These are phyloP conservation scores for Pythium chondricola DNA, from an alignment of 352 stramenopile genomes.

Conservation along the genomic window DNA sequence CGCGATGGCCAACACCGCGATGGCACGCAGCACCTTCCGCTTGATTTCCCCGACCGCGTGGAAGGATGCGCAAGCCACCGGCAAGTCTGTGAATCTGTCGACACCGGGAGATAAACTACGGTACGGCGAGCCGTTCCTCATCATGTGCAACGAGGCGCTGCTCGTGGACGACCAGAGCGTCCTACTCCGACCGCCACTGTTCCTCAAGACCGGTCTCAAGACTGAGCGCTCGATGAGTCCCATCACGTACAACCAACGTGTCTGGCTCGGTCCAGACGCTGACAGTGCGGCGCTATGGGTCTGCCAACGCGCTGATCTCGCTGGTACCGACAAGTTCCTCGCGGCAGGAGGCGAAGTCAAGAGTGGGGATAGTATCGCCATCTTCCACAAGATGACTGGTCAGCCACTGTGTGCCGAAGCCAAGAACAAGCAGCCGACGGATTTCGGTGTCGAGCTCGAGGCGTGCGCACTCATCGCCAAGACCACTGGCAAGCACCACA, in stretches of 20 bases:
- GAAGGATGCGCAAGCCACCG: conserved; percentile 29
- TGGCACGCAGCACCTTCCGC: conserved; percentile 65
- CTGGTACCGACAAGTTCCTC: conserved; percentile 64
- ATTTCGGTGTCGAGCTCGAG: conserved; percentile 81
- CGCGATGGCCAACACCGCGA: conserved; percentile 16
- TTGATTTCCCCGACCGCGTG: conserved; percentile 42
- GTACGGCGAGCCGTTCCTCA: conserved; percentile 78
- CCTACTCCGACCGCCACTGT: conserved; percentile 61
- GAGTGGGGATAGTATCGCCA: conserved; percentile 40
- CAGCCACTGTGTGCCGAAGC: conserved; percentile 45
- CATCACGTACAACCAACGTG: conserved; percentile 81
- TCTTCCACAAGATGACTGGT: conserved; percentile 85
- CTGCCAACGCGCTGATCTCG: conserved; percentile 55
- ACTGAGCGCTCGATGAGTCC: conserved; percentile 78
- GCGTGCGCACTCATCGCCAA: conserved; percentile 40
- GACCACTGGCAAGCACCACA: conserved; percentile 56
- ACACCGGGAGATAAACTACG: conserved; percentile 26
- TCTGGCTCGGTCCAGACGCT: conserved; percentile 54
- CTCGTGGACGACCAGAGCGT: conserved; percentile 73
- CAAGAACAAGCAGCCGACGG: conserved; percentile 60
- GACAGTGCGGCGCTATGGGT: conserved; percentile 73
- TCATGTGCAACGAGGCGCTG: conserved; percentile 75
- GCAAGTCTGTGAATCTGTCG: conserved; percentile 13
- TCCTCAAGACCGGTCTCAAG: conserved; percentile 80
- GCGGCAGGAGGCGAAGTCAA: conserved; percentile 35